phyloP scores from a whole-genome alignment of 2,329 filamentous ascomycete species.

The Stromatinia cepivora region DNA sequence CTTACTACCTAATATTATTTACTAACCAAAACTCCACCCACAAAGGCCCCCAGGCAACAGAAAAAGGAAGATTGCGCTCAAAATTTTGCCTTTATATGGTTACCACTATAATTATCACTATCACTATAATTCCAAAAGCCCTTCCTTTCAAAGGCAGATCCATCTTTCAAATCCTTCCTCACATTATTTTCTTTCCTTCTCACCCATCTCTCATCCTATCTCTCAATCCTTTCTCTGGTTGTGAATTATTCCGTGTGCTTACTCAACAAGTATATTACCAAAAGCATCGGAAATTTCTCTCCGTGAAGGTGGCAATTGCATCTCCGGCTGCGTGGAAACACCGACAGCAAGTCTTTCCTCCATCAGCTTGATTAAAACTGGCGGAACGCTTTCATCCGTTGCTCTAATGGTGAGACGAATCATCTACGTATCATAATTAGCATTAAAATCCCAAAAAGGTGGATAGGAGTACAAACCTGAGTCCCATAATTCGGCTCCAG shows the following conservation, averaged over 20 bases:
- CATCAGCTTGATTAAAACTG: conserved; percentile 80
- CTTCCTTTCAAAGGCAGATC: not conserved
- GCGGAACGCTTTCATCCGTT: conserved; percentile 86
- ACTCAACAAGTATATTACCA: conserved; percentile 38
- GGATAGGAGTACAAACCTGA: conserved; percentile 62
- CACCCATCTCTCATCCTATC: not conserved
- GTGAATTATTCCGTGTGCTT: not conserved
- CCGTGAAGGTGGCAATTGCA: conserved; percentile 31
- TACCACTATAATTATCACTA: conserved; percentile 2
- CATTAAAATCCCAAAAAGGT: not conserved
- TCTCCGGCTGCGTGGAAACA: conserved; percentile 33
- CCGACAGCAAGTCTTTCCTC: conserved; percentile 72
- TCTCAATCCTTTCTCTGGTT: not conserved
- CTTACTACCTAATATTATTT: conserved; percentile 3
- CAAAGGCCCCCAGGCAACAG: not conserved
- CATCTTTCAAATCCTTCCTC: not conserved
- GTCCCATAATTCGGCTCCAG: conserved; percentile 92
- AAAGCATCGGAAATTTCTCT: conserved; percentile 41
- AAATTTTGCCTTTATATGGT: not conserved
- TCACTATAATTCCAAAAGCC: not conserved
- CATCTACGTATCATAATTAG: conserved; percentile 61
- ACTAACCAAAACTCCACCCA: not conserved
- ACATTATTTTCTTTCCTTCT: conserved; percentile 1
- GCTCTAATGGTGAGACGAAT: conserved; percentile 90
- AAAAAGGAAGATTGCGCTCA: conserved; percentile 1